Evolutionary conservation across 129 eudicot genomes (phyloP).

Genomic region (Scalesia atractyloides): DNA sequence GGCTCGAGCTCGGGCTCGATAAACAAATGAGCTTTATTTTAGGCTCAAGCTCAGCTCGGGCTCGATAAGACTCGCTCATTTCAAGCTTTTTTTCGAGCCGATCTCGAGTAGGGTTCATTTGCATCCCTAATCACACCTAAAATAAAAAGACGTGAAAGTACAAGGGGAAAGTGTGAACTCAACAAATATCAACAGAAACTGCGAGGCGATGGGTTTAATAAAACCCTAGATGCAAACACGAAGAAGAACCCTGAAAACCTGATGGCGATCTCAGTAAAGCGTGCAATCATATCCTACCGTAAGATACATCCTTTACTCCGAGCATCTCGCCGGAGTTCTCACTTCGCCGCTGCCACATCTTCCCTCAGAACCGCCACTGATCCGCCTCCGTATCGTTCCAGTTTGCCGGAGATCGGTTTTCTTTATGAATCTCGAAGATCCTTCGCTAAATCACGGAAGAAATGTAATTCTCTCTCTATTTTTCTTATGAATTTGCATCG

Average conservation of each 20-base stretch:
- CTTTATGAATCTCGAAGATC: conserved; percentile 48
- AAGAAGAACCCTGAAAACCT: not conserved
- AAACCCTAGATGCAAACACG: conserved; percentile 10
- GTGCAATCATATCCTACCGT: conserved; percentile 47
- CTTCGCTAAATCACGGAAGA: conserved; percentile 78
- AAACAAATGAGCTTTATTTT: too few relatives aligned
- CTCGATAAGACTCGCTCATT: too few relatives aligned
- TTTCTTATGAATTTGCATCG: not conserved
- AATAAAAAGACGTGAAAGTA: not conserved
- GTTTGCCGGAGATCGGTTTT: conserved; percentile 36
- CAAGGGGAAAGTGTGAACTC: not conserved
- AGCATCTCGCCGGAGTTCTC: conserved; percentile 34
- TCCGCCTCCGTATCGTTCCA: conserved; percentile 15
- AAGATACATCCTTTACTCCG: conserved; percentile 32
- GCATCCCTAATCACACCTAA: too few relatives aligned
- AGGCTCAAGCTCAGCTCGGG: too few relatives aligned
- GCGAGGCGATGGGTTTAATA: conserved; percentile 15
- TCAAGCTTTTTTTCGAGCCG: too few relatives aligned
- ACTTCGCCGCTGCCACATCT: conserved; percentile 31
- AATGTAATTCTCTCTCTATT: conserved; percentile 35
- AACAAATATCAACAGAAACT: not conserved
- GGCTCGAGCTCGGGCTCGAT: too few relatives aligned
- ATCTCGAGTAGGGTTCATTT: too few relatives aligned
- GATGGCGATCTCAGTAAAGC: conserved; percentile 54
- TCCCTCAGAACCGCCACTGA: conserved; percentile 14